Base-by-base conservation (phyloP, 169 alveolate genomes). In the Neospora caninum region DNA sequence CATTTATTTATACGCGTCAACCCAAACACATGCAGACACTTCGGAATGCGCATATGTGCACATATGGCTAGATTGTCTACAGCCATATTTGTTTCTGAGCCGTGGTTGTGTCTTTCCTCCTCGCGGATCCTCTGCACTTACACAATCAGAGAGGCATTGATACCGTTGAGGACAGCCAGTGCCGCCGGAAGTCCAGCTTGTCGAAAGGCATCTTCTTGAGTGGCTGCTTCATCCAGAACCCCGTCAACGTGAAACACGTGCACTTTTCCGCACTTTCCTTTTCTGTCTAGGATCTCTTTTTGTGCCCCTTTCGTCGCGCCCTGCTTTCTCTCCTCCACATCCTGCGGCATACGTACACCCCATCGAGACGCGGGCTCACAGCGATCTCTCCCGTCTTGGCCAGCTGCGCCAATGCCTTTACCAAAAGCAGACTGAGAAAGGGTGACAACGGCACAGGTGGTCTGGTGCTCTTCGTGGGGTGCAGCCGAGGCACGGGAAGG, bases 161-260 rank as follows among this genome's bases (percentile, higher is more conserved):
- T n/a, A 9, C 86, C 86, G 4, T 78, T 43, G 13, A 78, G 86
- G 45, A n/a, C 49, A 1, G 86, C 45, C n/a, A 36, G 86, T 25
- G 45, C 86, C 7, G 86, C 86, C 7, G 86, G 86, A 78, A 78
- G 7, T 38, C 86, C 86, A 29, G 86, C 86, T n/a, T 36, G 39
- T 78, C n/a, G 39, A n/a, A 78, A 78, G 1, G 31, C 45, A 25
- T 78, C 86, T 0, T 78, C 86, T n/a, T 78, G 86, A n/a, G 86
- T 18, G 45, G 86, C 45, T 29, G 42, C 1, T 78, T 78, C 86
- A 4, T 78, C 86, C 22, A 78, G n/a, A n/a, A 78, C 86, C 45
- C 45, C 49, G 45, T 78, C 86, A 2, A 78, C 86, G 27, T 78
- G 49, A n/a, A 36, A 78, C 49, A n/a, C 20, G n/a, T 78, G 49